A percentile compares a stretch with the other conserved stretches of the same genome.
Evolutionary conservation across 345 rosid species (phyloP).

Genomic region (Hypericum perforatum): DNA sequence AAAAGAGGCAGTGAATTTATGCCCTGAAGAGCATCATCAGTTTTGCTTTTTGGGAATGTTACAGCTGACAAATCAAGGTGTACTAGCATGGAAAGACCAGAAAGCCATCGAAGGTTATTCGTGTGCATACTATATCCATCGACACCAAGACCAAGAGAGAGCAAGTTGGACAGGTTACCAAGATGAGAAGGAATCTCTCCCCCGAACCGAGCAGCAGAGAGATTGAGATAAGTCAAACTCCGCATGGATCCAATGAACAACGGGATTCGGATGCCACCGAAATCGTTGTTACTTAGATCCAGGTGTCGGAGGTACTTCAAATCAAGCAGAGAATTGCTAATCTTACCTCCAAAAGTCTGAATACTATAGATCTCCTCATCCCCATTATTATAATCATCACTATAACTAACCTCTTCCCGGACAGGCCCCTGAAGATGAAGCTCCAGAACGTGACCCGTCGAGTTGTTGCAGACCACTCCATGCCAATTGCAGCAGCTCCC

Average conservation of each 20-base stretch:
- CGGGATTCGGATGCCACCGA: conserved; percentile 11
- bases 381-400: no score
- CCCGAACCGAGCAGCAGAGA: conserved; percentile 11
- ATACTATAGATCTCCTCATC: no score
- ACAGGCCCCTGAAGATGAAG: conserved; percentile 15
- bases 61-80: no score
- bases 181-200: conserved; percentile 8
- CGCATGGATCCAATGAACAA: conserved; percentile 10
- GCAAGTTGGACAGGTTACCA: conserved; percentile 13
- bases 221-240: conserved; percentile 21
- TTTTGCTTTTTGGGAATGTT: no score
- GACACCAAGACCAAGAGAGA: conserved; percentile 12
- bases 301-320: conserved; percentile 11
- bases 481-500: conserved; percentile 25
- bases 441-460: conserved; percentile 6
- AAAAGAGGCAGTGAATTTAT: no score
- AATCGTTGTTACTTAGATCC: conserved; percentile 19
- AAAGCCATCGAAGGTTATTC: neutral
- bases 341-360: no score
- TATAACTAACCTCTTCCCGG: neutral
- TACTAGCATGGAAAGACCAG: neutral
- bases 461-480: conserved; percentile 16
- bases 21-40: no score
- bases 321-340: neutral
- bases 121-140: neutral